A percentile compares a stretch with the other conserved stretches of the same genome.
Evolutionary conservation across 306 rosid species (phyloP).

Genomic region (Castanea sativa): DNA sequence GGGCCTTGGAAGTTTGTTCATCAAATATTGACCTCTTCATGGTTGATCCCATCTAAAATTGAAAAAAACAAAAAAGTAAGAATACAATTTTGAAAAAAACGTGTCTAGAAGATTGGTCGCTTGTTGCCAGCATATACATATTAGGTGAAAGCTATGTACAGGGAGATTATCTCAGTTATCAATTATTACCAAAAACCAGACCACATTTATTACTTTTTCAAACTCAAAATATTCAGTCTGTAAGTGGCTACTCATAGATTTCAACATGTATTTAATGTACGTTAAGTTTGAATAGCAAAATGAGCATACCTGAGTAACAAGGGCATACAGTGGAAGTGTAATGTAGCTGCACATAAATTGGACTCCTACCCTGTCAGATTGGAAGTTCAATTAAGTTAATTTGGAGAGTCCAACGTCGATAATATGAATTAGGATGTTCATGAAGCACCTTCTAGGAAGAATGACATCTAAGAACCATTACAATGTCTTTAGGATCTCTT

Average conservation of each 20-base stretch:
- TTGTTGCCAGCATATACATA: neutral
- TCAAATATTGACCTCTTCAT: constrained; percentile 96
- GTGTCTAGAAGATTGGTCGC: neutral
- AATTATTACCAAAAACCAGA: neutral
- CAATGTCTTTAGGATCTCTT: no score
- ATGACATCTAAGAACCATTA: neutral
- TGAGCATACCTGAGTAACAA: constrained; percentile 73
- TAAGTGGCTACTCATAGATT: neutral
- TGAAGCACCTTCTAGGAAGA: neutral
- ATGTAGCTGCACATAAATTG: constrained; percentile 83
- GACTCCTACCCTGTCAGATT: constrained; percentile 58
- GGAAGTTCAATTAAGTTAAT: neutral
- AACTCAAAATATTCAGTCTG: neutral
- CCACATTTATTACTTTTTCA: no score
- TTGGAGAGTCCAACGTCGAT: neutral
- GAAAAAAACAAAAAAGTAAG: neutral
- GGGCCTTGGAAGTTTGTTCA: constrained; percentile 84
- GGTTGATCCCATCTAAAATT: constrained; percentile 83
- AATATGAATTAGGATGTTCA: neutral
- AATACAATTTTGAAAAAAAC: no score
- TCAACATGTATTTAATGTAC: neutral
- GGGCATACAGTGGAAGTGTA: constrained; percentile 92
- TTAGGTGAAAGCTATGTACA: neutral
- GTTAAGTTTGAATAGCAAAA: neutral
- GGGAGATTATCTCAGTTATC: neutral